A percentile compares a stretch with the other conserved stretches of the same genome.
Conservation (phyloP, 306 rosid species). For the Cercis canadensis region DNA sequence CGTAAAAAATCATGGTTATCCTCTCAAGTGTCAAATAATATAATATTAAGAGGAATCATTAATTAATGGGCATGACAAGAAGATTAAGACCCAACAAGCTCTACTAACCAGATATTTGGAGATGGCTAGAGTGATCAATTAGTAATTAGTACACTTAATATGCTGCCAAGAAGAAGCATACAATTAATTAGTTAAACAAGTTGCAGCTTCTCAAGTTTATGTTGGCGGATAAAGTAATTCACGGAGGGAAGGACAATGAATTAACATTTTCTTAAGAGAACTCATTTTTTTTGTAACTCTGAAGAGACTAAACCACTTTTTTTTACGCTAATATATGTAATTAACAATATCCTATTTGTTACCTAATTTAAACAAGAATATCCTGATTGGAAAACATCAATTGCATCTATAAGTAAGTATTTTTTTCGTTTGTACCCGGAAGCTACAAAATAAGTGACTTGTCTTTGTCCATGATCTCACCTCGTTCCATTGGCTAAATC, state of each 20-base stretch:
- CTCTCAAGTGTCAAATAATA: neutral
- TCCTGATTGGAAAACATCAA: neutral
- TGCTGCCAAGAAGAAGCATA: constrained; percentile 3
- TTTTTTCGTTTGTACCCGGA: no score
- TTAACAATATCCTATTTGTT: neutral
- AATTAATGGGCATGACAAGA: neutral
- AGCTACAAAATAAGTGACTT: no score
- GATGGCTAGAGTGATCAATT: neutral
- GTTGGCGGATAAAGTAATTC: neutral
- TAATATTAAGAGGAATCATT: neutral
- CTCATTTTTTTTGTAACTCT: no score
- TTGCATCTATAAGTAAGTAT: no score
- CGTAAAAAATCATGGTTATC: neutral
- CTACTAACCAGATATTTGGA: neutral
- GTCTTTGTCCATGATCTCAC: no score
- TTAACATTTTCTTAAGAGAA: no score
- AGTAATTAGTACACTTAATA: neutral
- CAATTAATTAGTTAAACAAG: neutral
- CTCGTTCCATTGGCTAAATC: no score
- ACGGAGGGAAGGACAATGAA: no score
- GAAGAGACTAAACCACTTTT: neutral
- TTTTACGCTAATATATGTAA: neutral
- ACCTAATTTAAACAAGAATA: neutral
- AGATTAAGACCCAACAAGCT: constrained; percentile 3
- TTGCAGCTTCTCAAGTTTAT: neutral